A percentile compares a stretch with the other conserved stretches of the same genome.
Conservation (phyloP, 1,139 yeast species). For the Protomyces lactucae-debilis region DNA sequence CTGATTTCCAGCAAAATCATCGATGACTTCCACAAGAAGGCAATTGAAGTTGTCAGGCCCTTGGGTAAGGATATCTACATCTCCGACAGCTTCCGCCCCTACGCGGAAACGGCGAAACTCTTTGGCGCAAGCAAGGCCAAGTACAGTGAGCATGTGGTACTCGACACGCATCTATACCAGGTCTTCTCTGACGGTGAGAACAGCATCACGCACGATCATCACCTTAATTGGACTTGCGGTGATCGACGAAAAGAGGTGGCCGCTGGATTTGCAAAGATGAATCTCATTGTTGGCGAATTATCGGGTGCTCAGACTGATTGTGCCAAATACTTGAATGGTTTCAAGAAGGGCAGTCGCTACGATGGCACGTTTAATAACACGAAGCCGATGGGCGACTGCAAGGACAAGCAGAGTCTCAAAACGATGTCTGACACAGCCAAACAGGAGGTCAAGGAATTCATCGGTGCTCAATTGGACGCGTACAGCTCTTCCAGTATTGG, state of each 20-base stretch:
- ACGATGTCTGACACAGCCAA: conserved; percentile 28
- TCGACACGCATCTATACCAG: conserved; percentile 56
- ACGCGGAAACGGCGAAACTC: no score
- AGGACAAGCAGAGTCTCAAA: conserved; percentile 41
- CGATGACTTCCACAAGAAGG: conserved; percentile 48
- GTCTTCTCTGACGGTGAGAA: conserved; percentile 69
- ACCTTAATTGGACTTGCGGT: conserved; percentile 57
- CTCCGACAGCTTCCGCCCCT: conserved; percentile 2
- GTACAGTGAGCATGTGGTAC: conserved; percentile 10
- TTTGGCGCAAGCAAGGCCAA: background rate
- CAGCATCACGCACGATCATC: conserved; percentile 53
- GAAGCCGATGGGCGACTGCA: conserved; percentile 34
- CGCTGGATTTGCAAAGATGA: conserved; percentile 49
- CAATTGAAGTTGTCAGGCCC: background rate
- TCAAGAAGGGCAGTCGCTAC: conserved; percentile 78
- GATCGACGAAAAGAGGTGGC: background rate
- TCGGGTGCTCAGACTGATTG: conserved; percentile 93
- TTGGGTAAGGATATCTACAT: background rate
- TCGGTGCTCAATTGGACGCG: conserved; percentile 89
- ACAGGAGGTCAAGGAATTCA: conserved; percentile 55
- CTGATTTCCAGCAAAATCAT: conserved; percentile 55
- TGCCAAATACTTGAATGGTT: conserved; percentile 79
- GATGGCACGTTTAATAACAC: conserved; percentile 61
- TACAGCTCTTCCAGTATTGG: conserved; percentile 59
- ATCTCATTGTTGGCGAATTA: conserved; percentile 86